Evolutionary conservation across 164 flowering plant genomes (phyloP), one percentile per base, ranked within the genome.

Genomic region (Sedum album): DNA sequence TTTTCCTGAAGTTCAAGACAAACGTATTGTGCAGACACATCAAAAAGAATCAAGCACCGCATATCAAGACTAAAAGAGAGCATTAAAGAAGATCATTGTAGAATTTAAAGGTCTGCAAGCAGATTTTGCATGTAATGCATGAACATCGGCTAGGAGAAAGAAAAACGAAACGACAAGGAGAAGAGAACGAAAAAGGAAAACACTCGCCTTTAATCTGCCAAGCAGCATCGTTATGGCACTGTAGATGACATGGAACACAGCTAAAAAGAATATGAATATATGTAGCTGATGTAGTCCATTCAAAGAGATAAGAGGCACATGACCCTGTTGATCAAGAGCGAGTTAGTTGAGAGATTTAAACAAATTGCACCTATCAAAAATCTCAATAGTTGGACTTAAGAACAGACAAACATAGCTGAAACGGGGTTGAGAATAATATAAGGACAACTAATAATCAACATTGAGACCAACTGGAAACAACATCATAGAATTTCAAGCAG

Each of bases 201-300:
- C n/a, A n/a, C 72, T 26, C 61, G 90, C 99, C 96, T 95, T 90
- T 51, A 87, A 72, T 79, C 89, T 88, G 73, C 99, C 99, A 44
- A 95, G 93, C 68, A 72, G 71, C 99, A 95, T 95, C 14, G 93
- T 90, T 42, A 82, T 38, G 48, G 89, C 91, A 74, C 97, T 86
- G 73, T 85, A 84, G 31, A 80, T 20, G 14, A 92, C 93, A 78
- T 95, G 98, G 72, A 92, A 83, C 28, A 87, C 86, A 31, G 99
- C 99, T 70, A 92, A 81, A 70, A 95, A 89, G 86, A 95, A 95
- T 67, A 95, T 90, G 83, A 95, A 94, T 74, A 95, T 95, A 79
- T 95, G 99, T 66, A 93, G 72, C 72, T 95, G 98, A 83, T 95
- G 99, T 49, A 93, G 48, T 41, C 84, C 98, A 66, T 82, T 68